A percentile compares a stretch with the other conserved stretches of the same genome.
These are phyloP conservation scores for Sordariomycetes sp. DNA, from an alignment of 2,329 filamentous ascomycete genomes.

Conservation along the genomic window DNA sequence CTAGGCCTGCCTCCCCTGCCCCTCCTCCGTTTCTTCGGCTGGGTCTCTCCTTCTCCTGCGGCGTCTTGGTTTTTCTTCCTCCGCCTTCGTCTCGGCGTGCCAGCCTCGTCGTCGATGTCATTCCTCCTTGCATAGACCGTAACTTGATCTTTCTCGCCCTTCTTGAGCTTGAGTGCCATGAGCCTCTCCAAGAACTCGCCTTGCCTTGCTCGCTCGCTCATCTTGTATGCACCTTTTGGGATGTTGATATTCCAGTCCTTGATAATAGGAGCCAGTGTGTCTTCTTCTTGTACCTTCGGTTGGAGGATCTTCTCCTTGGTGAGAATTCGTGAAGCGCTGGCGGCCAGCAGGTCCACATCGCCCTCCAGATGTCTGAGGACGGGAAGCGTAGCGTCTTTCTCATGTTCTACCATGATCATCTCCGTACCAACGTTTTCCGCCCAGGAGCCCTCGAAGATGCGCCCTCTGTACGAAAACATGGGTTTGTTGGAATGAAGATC, in stretches of 20 bases:
- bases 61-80: conserved; percentile 10
- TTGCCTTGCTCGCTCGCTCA: conserved; percentile 36
- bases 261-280: conserved; percentile 27
- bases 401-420: conserved; percentile 55
- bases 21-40: conserved; percentile 3
- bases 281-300: conserved; percentile 26
- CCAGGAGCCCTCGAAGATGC: conserved; percentile 75
- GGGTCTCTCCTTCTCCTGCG: conserved; percentile 8
- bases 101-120: conserved; percentile 28
- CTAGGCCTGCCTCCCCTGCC: conserved; percentile 1
- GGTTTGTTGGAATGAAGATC: conserved; percentile 71
- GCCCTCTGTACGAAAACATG: conserved; percentile 69
- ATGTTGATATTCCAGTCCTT: conserved; percentile 34
- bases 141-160: conserved; percentile 56
- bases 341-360: conserved; percentile 63
- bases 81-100: conserved; percentile 28
- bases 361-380: conserved; percentile 40
- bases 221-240: conserved; percentile 33
- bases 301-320: conserved; percentile 55
- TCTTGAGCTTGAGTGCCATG: conserved; percentile 53
- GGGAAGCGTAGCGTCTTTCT: conserved; percentile 31
- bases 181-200: conserved; percentile 56
- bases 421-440: conserved; percentile 77
- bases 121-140: conserved; percentile 45
- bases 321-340: conserved; percentile 59